These are phyloP conservation scores for Gigaspora rosea DNA, from an alignment of 192 early-diverging fungal species.

Conservation along the genomic window DNA sequence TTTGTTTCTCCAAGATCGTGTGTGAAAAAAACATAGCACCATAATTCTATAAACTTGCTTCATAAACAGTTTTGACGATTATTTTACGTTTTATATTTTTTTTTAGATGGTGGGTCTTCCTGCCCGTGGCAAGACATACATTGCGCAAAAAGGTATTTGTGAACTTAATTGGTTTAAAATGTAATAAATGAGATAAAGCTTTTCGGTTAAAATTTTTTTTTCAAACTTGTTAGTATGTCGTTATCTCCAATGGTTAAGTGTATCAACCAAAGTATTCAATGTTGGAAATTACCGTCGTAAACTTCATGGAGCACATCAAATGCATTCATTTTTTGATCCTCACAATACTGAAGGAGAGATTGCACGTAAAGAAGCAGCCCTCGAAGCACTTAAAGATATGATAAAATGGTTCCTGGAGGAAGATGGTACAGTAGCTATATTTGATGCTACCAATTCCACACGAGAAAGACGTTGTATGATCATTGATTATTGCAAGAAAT, in stretches of 20 bases:
- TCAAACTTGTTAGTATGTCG: conserved; percentile 66
- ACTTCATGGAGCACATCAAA: conserved; percentile 76
- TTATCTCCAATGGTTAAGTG: conserved; percentile 94
- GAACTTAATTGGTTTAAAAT: background rate
- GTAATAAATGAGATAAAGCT: background rate
- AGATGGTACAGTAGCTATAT: conserved; percentile 86
- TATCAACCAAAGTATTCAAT: conserved; percentile 93
- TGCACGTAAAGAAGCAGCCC: conserved; percentile 78
- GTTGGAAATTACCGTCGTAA: conserved; percentile 98
- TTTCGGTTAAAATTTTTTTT: background rate
- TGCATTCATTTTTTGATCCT: conserved; percentile 93
- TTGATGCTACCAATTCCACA: conserved; percentile 99
- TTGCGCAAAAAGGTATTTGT: conserved; percentile 78
- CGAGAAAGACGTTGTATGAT: conserved; percentile 74
- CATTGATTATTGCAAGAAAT: conserved; percentile 65
- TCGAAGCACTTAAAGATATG: conserved; percentile 89
- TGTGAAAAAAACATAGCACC: background rate
- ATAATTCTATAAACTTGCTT: background rate
- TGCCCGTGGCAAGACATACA: conserved; percentile 97
- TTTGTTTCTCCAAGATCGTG: background rate
- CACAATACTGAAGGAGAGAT: conserved; percentile 68
- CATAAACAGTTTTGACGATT: background rate
- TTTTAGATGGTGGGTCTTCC: conserved; percentile 86
- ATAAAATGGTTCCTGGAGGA: conserved; percentile 86
- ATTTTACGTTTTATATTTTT: background rate